Percentiles rank a stretch among this genome's conserved stretches.
phyloP scores from a whole-genome alignment of 441 rosid genomes.

The Mallotus japonicus region DNA sequence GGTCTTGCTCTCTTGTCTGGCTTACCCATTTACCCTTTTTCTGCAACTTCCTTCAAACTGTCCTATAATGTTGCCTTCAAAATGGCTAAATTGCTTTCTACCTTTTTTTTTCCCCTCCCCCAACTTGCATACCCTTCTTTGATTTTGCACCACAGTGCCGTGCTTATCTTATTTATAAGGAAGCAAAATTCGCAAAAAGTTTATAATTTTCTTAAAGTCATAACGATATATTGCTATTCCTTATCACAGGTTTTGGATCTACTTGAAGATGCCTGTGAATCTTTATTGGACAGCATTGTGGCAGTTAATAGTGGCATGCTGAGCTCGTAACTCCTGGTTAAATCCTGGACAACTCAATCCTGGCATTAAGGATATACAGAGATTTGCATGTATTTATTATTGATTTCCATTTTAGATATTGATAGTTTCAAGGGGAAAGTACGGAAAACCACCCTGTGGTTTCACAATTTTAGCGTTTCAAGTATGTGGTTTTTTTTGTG shows the following conservation, averaged over 20 bases:
- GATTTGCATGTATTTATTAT: neutral
- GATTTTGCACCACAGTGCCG: neutral
- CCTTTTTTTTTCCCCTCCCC: neutral
- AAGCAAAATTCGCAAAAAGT: neutral
- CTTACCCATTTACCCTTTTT: neutral
- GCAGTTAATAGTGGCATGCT: conserved; percentile 32
- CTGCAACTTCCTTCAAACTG: neutral
- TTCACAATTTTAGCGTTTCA: no score
- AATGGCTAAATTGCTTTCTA: neutral
- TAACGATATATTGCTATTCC: neutral
- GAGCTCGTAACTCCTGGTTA: conserved; percentile 17
- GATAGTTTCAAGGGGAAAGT: neutral
- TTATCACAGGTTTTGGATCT: conserved; percentile 66
- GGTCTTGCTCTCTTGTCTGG: neutral
- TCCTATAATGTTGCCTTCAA: neutral
- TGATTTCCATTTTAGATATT: neutral
- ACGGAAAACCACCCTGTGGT: no score
- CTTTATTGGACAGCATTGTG: conserved; percentile 70
- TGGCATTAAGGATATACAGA: neutral
- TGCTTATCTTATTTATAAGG: neutral
- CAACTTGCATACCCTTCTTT: neutral
- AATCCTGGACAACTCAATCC: conserved; percentile 9
- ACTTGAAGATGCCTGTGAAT: conserved; percentile 91
- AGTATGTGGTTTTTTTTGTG: no score
- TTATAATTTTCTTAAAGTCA: neutral